These are phyloP conservation scores for Fusarium azukiicola DNA, from an alignment of 2,329 filamentous ascomycete species.

Conservation along the genomic window DNA sequence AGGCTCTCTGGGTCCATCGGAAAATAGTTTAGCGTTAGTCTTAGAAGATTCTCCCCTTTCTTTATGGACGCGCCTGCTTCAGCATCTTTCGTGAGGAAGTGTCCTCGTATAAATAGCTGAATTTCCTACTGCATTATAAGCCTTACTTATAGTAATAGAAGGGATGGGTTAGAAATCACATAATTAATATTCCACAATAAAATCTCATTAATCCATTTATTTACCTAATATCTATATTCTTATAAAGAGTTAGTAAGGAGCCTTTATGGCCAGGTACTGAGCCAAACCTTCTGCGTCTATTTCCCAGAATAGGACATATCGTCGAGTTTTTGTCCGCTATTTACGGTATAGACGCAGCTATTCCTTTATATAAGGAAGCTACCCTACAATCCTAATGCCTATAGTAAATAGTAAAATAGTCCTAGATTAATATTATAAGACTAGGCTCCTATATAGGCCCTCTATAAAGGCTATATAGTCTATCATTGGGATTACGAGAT, in stretches of 20 bases:
- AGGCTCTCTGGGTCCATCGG: slow-evolving; percentile 25
- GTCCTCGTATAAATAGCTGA: slow-evolving; percentile 26
- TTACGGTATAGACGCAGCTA: slow-evolving; percentile 23
- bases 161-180: background rate
- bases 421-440: background rate
- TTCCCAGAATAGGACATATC: slow-evolving; percentile 30
- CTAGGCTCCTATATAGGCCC: slow-evolving; percentile 8
- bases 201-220: slow-evolving; percentile 32
- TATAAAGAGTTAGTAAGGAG: background rate
- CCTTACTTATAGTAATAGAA: background rate
- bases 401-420: slow-evolving; percentile 27
- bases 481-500: slow-evolving; percentile 11
- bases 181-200: slow-evolving; percentile 29
- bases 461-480: slow-evolving; percentile 13
- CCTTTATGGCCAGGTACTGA: background rate
- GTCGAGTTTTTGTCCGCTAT: slow-evolving; percentile 29
- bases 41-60: slow-evolving; percentile 23
- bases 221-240: slow-evolving; percentile 30
- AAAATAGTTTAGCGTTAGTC: slow-evolving; percentile 27
- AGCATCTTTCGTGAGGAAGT: slow-evolving; percentile 23
- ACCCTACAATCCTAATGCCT: slow-evolving; percentile 26
- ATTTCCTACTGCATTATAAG: slow-evolving; percentile 12
- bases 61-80: slow-evolving; percentile 15
- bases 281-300: slow-evolving; percentile 28
- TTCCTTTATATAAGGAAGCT: slow-evolving; percentile 31